Evolutionary conservation across 305 asterid genomes (phyloP).

Genomic region (Euphrasia arctica): DNA sequence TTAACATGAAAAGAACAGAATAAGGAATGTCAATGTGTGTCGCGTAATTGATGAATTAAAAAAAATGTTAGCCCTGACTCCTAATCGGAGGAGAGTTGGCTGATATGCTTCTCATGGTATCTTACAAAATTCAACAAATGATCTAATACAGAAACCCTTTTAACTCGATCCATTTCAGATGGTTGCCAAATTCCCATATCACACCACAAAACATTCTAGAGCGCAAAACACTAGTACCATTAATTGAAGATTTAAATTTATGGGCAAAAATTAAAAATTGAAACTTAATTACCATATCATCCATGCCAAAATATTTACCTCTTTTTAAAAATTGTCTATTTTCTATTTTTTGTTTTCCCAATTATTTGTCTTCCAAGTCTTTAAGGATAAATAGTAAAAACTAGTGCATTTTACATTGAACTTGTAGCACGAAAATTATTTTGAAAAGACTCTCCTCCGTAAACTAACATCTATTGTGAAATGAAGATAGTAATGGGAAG

Average conservation of each 20-base stretch:
- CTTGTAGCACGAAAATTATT: too few relatives aligned
- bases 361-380: too few relatives aligned
- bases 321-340: too few relatives aligned
- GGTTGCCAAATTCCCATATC: neutral
- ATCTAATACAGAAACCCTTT: neutral
- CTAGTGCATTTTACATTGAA: too few relatives aligned
- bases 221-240: neutral
- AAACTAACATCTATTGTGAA: too few relatives aligned
- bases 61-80: neutral
- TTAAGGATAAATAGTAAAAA: too few relatives aligned
- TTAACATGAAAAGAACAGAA: constrained; percentile 1
- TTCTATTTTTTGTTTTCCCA: too few relatives aligned
- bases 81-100: neutral
- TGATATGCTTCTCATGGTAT: neutral
- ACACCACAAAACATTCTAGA: neutral
- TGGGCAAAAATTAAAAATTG: too few relatives aligned
- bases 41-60: neutral
- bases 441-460: too few relatives aligned
- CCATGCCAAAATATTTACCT: too few relatives aligned
- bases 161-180: neutral
- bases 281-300: too few relatives aligned
- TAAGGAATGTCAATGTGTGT: neutral
- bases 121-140: constrained; percentile 3
- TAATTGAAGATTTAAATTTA: too few relatives aligned
- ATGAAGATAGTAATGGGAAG: neutral